A percentile compares a stretch with the other conserved stretches of the same genome.
phyloP scores from a whole-genome alignment of 768 basidiomycete genomes.

The Hygrophorus pudorinus region DNA sequence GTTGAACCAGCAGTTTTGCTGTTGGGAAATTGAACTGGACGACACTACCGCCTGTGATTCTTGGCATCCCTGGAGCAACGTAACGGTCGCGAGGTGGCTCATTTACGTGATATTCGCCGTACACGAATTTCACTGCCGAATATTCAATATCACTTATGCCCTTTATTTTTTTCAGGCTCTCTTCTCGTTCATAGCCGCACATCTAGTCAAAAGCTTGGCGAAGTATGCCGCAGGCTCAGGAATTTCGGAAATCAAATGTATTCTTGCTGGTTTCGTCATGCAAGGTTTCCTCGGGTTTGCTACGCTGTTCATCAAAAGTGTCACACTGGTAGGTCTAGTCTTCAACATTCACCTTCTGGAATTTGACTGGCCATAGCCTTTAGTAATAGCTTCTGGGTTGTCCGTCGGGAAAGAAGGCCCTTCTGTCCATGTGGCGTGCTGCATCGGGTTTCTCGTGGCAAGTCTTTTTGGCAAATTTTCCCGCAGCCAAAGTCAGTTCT shows the following conservation, averaged over 20 bases:
- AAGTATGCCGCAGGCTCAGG: slow-evolving; percentile 97
- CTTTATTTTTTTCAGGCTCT: slow-evolving; percentile 38
- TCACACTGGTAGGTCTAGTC: slow-evolving; percentile 65
- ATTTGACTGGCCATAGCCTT: slow-evolving; percentile 46
- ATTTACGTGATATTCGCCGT: slow-evolving; percentile 89
- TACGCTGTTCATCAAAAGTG: slow-evolving; percentile 89
- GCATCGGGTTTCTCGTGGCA: slow-evolving; percentile 86
- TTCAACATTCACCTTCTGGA: background rate
- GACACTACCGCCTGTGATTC: slow-evolving; percentile 74
- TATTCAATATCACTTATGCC: background rate
- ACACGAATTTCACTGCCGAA: slow-evolving; percentile 17
- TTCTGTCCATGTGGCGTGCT: slow-evolving; percentile 94
- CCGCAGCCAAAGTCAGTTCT: slow-evolving; percentile 70
- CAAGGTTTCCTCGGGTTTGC: slow-evolving; percentile 85
- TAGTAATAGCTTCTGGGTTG: slow-evolving; percentile 93
- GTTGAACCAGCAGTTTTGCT: slow-evolving; percentile 97
- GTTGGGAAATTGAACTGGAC: slow-evolving; percentile 87
- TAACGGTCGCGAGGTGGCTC: slow-evolving; percentile 64
- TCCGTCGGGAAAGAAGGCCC: slow-evolving; percentile 99
- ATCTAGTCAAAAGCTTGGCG: slow-evolving; percentile 80
- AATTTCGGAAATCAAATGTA: slow-evolving; percentile 98
- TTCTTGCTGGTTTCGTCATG: slow-evolving; percentile 95
- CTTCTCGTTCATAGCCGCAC: slow-evolving; percentile 83
- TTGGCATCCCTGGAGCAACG: slow-evolving; percentile 85
- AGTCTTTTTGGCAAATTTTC: slow-evolving; percentile 74